Evolutionary conservation across 1,284 basidiomycete species (phyloP).

Genomic region (Omphalotus olearius): DNA sequence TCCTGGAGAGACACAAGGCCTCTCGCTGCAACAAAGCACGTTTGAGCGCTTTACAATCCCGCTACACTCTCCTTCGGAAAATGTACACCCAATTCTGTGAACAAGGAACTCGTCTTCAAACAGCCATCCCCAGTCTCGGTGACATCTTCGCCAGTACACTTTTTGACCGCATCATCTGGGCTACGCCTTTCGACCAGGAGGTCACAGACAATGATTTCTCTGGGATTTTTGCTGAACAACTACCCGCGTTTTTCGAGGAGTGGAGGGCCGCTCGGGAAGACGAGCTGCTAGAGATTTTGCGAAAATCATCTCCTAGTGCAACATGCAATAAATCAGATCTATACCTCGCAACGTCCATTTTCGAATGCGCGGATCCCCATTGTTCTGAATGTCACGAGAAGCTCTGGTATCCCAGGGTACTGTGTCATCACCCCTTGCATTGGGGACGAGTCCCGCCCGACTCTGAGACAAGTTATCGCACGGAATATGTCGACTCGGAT

Average conservation of each 20-base stretch:
- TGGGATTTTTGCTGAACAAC: not conserved
- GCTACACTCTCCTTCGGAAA: not conserved
- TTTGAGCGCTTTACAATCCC: not conserved
- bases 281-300: not conserved
- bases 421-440: not conserved
- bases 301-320: not conserved
- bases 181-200: not conserved
- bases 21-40: not conserved
- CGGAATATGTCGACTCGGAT: not conserved
- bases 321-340: not conserved
- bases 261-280: not conserved
- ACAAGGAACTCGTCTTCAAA: not conserved
- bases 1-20: not conserved
- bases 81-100: not conserved
- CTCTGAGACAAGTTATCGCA: too few species aligned
- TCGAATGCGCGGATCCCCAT: not conserved
- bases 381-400: not conserved
- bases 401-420: not conserved
- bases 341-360: not conserved
- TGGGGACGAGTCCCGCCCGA: not conserved
- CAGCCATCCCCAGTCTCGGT: not conserved
- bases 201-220: not conserved
- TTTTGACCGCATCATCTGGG: not conserved
- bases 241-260: conserved; percentile 1
- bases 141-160: not conserved